phyloP scores from a whole-genome alignment of 352 stramenopile species.

The Pythium sukuiense region DNA sequence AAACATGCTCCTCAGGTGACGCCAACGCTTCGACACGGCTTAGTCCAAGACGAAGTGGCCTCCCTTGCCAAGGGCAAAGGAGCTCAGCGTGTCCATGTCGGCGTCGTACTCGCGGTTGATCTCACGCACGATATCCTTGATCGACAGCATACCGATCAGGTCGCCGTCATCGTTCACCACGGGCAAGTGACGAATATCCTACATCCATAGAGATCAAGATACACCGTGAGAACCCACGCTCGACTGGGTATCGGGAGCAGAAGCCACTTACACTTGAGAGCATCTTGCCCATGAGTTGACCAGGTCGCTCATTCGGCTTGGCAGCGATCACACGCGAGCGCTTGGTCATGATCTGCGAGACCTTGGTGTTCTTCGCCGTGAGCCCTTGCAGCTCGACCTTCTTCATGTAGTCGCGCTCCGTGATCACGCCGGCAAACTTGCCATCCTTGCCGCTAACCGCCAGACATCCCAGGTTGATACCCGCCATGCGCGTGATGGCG shows the following conservation, averaged over 20 bases:
- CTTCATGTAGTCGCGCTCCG: slow-evolving; percentile 95
- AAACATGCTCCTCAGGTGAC: not conserved
- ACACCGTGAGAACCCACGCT: not conserved
- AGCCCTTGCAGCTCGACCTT: slow-evolving; percentile 94
- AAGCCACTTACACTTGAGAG: slow-evolving; percentile 72
- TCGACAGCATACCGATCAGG: slow-evolving; percentile 92
- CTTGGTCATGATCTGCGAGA: slow-evolving; percentile 95
- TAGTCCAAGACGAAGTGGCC: slow-evolving; percentile 84
- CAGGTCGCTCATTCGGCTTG: slow-evolving; percentile 81
- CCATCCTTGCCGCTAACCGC: slow-evolving; percentile 87
- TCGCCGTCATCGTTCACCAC: slow-evolving; percentile 91
- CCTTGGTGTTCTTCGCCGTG: slow-evolving; percentile 78
- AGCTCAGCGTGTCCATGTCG: slow-evolving; percentile 80
- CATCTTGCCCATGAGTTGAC: slow-evolving; percentile 96
- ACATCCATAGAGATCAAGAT: not conserved
- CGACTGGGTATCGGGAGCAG: too few species aligned
- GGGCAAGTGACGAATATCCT: slow-evolving; percentile 94
- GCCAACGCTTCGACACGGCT: not conserved
- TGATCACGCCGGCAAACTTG: slow-evolving; percentile 92
- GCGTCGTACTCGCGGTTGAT: slow-evolving; percentile 80
- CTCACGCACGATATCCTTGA: slow-evolving; percentile 92
- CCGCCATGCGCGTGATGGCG: slow-evolving; percentile 93
- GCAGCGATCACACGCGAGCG: slow-evolving; percentile 90
- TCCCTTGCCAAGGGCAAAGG: slow-evolving; percentile 72
- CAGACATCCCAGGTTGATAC: slow-evolving; percentile 92